Evolutionary conservation across 352 stramenopile species (phyloP), one percentile per base, ranked within the genome.

Genomic region (Plasmopara halstedii): DNA sequence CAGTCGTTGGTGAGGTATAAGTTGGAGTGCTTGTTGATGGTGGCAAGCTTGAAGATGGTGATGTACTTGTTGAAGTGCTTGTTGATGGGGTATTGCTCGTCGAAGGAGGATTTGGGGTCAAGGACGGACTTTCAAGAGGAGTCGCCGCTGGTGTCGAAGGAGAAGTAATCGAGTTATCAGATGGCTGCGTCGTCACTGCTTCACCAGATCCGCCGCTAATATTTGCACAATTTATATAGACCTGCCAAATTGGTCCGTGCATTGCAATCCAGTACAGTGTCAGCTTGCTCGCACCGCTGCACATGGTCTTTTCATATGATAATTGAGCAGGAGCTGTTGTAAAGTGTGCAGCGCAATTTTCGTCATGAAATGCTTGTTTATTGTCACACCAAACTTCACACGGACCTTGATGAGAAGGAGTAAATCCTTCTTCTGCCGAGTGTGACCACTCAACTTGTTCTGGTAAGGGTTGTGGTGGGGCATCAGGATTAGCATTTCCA

Each of bases 371-470:
- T 17, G 70, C 65, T 15, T 58, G 48, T 31, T 27, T 56, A 29
- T 67, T 58, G 29, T 76, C 65, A 38, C 68, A 80, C 47, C 61
- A 74, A 13, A 67, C 32, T 39, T 73, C 65, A 20, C 64, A 72
- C 18, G 68, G 68, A 6, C 62, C 68, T 33, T 72, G 50, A 44
- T 76, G 65, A 0, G 51, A 63, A 26, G 50, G 29, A 9, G 62
- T 69, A 45, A 76, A 73, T 17, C 54, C 54, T 18, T 62, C 48
- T 15, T 42, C 48, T 31, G 53, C 46, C 6, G 61, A 65, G 46
- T 66, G 62, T 4, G 53, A 44, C 56, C 56, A 65, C 42, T 58
- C 40, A 14, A 39, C 33, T 39, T 39, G 14, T 20, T 2, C 33
- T 39, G 33, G 33, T 9, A 39, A 9, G 14, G 33, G 5, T 18